Evolutionary conservation across 2,329 filamentous ascomycete genomes (phyloP).

Genomic region (Aureobasidium namibiae): DNA sequence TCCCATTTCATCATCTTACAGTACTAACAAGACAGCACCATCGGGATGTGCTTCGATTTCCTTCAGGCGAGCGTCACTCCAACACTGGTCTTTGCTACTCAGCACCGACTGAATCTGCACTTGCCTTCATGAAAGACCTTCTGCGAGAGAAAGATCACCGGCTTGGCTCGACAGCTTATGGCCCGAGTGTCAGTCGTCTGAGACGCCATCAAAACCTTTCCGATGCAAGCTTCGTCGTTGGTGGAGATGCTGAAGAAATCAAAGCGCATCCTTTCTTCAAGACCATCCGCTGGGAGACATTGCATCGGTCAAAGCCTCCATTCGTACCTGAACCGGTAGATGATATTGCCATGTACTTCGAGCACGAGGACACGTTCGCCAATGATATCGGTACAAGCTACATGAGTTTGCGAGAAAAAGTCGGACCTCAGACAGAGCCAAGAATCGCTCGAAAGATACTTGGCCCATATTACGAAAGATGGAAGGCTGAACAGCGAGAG

Average conservation of each 20-base stretch:
- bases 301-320: conserved; percentile 65
- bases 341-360: conserved; percentile 72
- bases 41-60: conserved; percentile 61
- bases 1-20: not conserved
- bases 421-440: conserved; percentile 14
- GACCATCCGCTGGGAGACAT: conserved; percentile 65
- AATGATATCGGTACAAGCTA: conserved; percentile 23
- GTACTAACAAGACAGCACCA: conserved; percentile 50
- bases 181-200: conserved; percentile 16
- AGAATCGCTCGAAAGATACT: conserved; percentile 11
- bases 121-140: conserved; percentile 66
- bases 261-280: conserved; percentile 82
- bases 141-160: conserved; percentile 39
- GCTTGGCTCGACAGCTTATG: not conserved
- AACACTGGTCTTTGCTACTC: conserved; percentile 42
- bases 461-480: conserved; percentile 18
- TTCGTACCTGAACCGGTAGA: conserved; percentile 64
- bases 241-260: conserved; percentile 81
- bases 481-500: conserved; percentile 19
- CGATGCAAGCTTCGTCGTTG: conserved; percentile 53
- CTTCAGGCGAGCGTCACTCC: conserved; percentile 45
- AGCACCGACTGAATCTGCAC: conserved; percentile 59
- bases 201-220: conserved; percentile 19
- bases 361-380: conserved; percentile 64
- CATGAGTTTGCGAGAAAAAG: conserved; percentile 18